These are phyloP conservation scores for Parascedosporium putredinis DNA, from an alignment of 2,329 filamentous ascomycete genomes.

Conservation along the genomic window DNA sequence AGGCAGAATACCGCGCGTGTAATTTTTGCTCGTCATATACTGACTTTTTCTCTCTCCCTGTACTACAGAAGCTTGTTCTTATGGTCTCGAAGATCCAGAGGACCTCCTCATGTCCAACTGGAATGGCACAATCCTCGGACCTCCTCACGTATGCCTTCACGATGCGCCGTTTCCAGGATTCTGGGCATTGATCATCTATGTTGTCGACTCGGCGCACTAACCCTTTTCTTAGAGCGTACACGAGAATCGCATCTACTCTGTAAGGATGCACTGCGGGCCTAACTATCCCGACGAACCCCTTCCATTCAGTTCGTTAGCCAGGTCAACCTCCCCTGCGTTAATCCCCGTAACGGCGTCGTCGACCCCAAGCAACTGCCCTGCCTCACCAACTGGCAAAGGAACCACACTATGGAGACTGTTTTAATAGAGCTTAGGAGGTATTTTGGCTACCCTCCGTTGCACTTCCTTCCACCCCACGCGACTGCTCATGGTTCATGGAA, in stretches of 20 bases:
- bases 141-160: conserved; percentile 69
- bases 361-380: conserved; percentile 77
- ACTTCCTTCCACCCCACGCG: conserved; percentile 9
- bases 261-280: conserved; percentile 90
- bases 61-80: conserved; percentile 85
- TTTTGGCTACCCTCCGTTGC: too few relatives aligned
- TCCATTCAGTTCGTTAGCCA: conserved; percentile 86
- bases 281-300: conserved; percentile 85
- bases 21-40: not conserved
- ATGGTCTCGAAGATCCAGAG: conserved; percentile 86
- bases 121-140: conserved; percentile 95
- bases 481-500: conserved; percentile 14
- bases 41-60: not conserved
- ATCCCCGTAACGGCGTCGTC: conserved; percentile 69
- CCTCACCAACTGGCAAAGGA: conserved; percentile 79
- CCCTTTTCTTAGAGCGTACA: conserved; percentile 63
- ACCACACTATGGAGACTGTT: conserved; percentile 92
- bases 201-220: conserved; percentile 1
- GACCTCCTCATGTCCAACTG: conserved; percentile 97
- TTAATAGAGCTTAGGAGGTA: conserved; percentile 76
- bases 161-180: not conserved
- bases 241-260: conserved; percentile 97
- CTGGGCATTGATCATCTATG: not conserved
- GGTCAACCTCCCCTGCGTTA: conserved; percentile 94
- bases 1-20: not conserved